Conservation (phyloP, 1,284 basidiomycete species). For the Ustilago curta region DNA sequence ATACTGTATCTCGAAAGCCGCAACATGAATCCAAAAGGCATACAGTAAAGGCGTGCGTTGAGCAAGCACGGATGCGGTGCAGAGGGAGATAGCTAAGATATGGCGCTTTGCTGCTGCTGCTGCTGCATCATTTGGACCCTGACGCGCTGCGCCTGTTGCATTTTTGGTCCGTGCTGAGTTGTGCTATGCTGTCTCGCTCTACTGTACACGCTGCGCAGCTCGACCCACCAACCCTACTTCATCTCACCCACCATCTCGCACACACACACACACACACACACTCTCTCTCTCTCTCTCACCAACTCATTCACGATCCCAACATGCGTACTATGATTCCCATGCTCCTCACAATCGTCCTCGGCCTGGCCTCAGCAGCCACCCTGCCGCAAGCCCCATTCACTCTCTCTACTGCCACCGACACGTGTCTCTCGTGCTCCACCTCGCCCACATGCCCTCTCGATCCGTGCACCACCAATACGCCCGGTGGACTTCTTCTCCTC, state of each 20-base stretch:
- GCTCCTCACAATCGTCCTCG: not conserved
- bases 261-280: too few relatives aligned
- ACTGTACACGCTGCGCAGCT: not conserved
- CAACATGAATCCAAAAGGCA: too few relatives aligned
- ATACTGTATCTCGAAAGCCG: not conserved
- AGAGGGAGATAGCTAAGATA: not conserved
- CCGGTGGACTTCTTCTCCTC: slow-evolving; percentile 51
- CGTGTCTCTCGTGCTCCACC: slow-evolving; percentile 37
- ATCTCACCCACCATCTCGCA: not conserved
- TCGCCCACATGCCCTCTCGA: slow-evolving; percentile 25
- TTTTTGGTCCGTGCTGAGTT: not conserved
- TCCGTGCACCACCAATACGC: slow-evolving; percentile 47
- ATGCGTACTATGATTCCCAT: slow-evolving; percentile 3
- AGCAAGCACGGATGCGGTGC: slow-evolving; percentile 6
- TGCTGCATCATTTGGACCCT: slow-evolving; percentile 8
- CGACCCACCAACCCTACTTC: not conserved
- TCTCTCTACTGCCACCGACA: slow-evolving; percentile 4
- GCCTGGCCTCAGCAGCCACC: slow-evolving; percentile 3
- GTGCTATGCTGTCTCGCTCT: not conserved
- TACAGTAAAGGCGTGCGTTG: too few relatives aligned
- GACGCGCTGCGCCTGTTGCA: slow-evolving; percentile 4
- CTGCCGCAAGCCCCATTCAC: slow-evolving; percentile 22
- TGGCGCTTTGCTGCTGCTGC: not conserved
- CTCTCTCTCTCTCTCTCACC: slow-evolving; percentile 1
- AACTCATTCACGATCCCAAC: not conserved